phyloP scores from a whole-genome alignment of 192 early-diverging fungal species.

The Gigaspora rosea region DNA sequence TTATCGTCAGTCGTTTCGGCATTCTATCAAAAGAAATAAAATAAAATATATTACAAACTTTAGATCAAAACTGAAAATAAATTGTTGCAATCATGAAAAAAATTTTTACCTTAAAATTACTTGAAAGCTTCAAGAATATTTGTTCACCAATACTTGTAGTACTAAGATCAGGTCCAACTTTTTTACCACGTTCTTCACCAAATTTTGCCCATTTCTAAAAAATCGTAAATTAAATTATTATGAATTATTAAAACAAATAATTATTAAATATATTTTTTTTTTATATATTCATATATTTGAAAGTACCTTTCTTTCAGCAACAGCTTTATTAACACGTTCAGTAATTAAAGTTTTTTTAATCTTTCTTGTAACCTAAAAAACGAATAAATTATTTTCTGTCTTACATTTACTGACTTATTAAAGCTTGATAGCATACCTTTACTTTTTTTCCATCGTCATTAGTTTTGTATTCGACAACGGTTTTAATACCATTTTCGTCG shows the following conservation, averaged over 20 bases:
- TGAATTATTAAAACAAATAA: neutral
- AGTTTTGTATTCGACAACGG: slow-evolving; percentile 75
- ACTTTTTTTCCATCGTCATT: slow-evolving; percentile 94
- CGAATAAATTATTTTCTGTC: neutral
- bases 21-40: slow-evolving; percentile 31
- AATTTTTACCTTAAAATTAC: slow-evolving; percentile 56
- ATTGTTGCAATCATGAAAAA: slow-evolving; percentile 21
- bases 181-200: slow-evolving; percentile 78
- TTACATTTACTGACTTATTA: slow-evolving; percentile 10
- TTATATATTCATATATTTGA: neutral
- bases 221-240: neutral
- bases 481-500: slow-evolving; percentile 81
- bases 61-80: neutral
- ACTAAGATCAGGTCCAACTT: slow-evolving; percentile 81
- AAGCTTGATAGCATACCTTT: slow-evolving; percentile 55
- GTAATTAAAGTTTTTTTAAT: slow-evolving; percentile 79
- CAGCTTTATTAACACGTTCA: slow-evolving; percentile 83
- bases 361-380: slow-evolving; percentile 69
- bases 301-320: slow-evolving; percentile 81
- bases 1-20: slow-evolving; percentile 65
- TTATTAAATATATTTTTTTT: neutral
- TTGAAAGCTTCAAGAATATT: slow-evolving; percentile 82
- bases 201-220: slow-evolving; percentile 86
- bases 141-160: slow-evolving; percentile 89
- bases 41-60: neutral